Conservation (phyloP, 306 rosid species). For the Vigna unguiculata region DNA sequence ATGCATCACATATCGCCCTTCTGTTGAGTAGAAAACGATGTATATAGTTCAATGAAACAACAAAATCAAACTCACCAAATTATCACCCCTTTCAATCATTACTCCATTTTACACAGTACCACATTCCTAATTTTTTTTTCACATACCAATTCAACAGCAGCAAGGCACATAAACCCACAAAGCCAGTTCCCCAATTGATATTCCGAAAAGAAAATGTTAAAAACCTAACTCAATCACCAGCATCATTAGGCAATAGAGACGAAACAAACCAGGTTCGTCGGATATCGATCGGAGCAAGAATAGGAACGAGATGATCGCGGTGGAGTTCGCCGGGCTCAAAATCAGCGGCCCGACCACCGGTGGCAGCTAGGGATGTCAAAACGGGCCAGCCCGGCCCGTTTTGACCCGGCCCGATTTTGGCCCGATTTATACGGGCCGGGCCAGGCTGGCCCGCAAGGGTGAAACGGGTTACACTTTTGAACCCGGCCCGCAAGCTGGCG, state of each 20-base stretch:
- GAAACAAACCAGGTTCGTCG: constrained; percentile 51
- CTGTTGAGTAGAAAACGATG: background rate
- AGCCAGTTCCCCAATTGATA: background rate
- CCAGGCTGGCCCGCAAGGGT: too few species aligned
- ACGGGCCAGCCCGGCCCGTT: too few species aligned
- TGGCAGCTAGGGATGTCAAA: too few species aligned
- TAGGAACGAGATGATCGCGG: constrained; percentile 50
- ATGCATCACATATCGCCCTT: too few species aligned
- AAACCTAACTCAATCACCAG: background rate
- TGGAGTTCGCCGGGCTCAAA: constrained; percentile 54
- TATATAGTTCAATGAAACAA: constrained; percentile 15
- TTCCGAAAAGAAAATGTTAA: background rate
- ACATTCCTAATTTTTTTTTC: background rate
- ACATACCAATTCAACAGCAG: background rate
- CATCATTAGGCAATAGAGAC: background rate
- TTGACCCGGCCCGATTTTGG: too few species aligned
- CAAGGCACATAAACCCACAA: background rate
- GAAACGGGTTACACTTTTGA: too few species aligned
- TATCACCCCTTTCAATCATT: background rate
- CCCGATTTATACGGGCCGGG: too few species aligned
- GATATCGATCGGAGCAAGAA: constrained; percentile 56
- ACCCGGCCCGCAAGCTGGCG: too few species aligned
- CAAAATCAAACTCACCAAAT: constrained; percentile 8
- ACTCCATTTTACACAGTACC: constrained; percentile 18
- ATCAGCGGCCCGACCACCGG: constrained; percentile 42